Conservation (phyloP, 345 rosid genomes). For the Cardamine chenopodiifolia region DNA sequence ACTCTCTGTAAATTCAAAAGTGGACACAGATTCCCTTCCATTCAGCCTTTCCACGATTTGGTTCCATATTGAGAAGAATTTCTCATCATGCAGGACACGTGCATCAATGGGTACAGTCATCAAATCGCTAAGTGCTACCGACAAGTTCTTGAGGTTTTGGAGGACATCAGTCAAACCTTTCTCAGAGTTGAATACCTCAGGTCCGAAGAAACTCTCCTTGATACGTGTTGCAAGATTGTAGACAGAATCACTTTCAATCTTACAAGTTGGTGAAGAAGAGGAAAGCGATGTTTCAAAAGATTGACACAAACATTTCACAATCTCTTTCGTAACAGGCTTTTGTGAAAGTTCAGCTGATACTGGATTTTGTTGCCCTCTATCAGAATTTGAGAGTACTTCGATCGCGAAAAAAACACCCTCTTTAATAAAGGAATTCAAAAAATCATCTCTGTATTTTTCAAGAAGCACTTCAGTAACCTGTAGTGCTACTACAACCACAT, state of each 20-base stretch:
- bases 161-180: slow-evolving; percentile 82
- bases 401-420: slow-evolving; percentile 88
- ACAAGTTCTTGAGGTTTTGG: slow-evolving; percentile 65
- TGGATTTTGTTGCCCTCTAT: slow-evolving; percentile 47
- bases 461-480: slow-evolving; percentile 70
- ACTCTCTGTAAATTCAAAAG: slow-evolving; percentile 89
- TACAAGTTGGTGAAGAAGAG: slow-evolving; percentile 59
- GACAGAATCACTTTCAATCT: slow-evolving; percentile 66
- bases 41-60: slow-evolving; percentile 63
- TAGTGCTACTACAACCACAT: slow-evolving; percentile 70
- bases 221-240: slow-evolving; percentile 68
- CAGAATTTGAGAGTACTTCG: slow-evolving; percentile 61
- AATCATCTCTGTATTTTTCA: slow-evolving; percentile 64
- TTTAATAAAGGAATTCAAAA: slow-evolving; percentile 69
- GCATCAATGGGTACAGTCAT: slow-evolving; percentile 43
- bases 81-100: slow-evolving; percentile 53
- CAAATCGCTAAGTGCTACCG: slow-evolving; percentile 61
- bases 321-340: slow-evolving; percentile 55
- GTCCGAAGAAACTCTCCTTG: slow-evolving; percentile 59
- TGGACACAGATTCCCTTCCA: slow-evolving; percentile 83
- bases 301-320: slow-evolving; percentile 76
- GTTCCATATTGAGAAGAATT: slow-evolving; percentile 52
- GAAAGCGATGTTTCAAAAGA: slow-evolving; percentile 54
- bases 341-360: slow-evolving; percentile 50
- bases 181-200: slow-evolving; percentile 59